Base-by-base conservation (phyloP, 495 filamentous ascomycete genomes). In the Thozetella sp. region DNA sequence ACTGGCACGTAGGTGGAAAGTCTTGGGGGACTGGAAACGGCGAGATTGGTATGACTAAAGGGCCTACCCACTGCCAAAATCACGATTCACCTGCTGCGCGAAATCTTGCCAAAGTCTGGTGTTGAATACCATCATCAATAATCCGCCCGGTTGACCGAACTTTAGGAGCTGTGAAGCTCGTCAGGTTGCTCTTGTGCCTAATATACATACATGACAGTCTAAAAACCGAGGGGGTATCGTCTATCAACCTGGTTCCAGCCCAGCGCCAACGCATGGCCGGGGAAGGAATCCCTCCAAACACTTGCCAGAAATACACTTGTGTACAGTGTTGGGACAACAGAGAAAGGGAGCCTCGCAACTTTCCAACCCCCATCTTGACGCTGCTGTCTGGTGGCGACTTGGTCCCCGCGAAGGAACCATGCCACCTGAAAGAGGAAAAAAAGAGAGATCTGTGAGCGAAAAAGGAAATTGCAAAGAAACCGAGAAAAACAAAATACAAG, bases 181-280 rank as follows among this genome's bases (percentile, higher is more conserved):
- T 48, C 30, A 72, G 72, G 68, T 59, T 73, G 64, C 71, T 64
- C 76, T 70, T 77, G 67, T 58, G 50, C 65, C 58, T 77, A 75
- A 57, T 76, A 66, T 79, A 79, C 76, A 76, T 63, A 57, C 58
- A 64, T 48, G 43, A 48, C 43, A 48, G 72, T 75, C 73, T 76
- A 77, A 78, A 70, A 62, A 62, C 59, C 65, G 64, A 67, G 67
- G 74, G 76, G 73, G 74, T 76, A 76, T 76, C 74, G 76, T 79
- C 72, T 76, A 76, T 72, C 63, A 64, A 75, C 68, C 71, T 74
- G 76, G 76, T 71, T 66, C 77, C 77, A 79, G 77, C 64, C 77
- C 72, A 76, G 74, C 66, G 62, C 63, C 66, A 67, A 66, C 57
- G 63, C 62, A 61, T 69, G 58, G 57, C 65, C 56, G 54, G 59